These are phyloP conservation scores for Microascus cirrosus DNA, from an alignment of 2,329 filamentous ascomycete species.

Conservation along the genomic window DNA sequence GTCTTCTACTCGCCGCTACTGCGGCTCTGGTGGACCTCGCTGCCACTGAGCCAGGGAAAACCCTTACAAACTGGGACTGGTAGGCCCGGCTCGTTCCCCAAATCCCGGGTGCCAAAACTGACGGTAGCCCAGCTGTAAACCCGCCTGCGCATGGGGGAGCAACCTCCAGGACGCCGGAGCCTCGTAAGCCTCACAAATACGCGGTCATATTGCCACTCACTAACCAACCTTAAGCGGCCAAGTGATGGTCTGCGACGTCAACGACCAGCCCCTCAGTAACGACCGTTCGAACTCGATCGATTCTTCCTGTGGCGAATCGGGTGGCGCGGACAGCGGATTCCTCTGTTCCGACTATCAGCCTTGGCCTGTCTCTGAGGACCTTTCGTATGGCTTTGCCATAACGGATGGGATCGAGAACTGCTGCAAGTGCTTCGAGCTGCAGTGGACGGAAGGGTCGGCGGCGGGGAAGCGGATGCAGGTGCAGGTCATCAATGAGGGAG, in stretches of 20 bases:
- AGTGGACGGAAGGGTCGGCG: constrained; percentile 12
- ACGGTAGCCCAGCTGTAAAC: constrained; percentile 9
- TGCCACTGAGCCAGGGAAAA: background rate
- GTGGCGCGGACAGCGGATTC: constrained; percentile 4
- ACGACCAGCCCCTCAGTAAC: constrained; percentile 14
- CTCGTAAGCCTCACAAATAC: background rate
- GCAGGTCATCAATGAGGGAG: constrained; percentile 9
- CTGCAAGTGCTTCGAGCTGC: constrained; percentile 5
- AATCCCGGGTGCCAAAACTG: background rate
- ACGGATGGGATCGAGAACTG: constrained; percentile 4
- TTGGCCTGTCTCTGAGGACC: constrained; percentile 1
- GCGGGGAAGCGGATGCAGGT: constrained; percentile 12
- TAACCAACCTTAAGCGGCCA: constrained; percentile 8
- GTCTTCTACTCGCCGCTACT: background rate
- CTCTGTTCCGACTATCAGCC: constrained; percentile 5
- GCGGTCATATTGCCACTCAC: background rate
- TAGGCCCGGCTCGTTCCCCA: background rate
- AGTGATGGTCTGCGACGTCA: constrained; percentile 14
- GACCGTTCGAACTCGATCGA: constrained; percentile 8
- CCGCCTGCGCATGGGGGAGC: constrained; percentile 9
- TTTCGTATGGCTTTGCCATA: constrained; percentile 2
- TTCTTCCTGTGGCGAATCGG: constrained; percentile 6
- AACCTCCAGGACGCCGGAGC: background rate
- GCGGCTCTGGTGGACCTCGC: background rate
- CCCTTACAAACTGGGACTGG: constrained; percentile 12